Evolutionary conservation across 768 basidiomycete species (phyloP).

Genomic region (Scleroderma citrinum): DNA sequence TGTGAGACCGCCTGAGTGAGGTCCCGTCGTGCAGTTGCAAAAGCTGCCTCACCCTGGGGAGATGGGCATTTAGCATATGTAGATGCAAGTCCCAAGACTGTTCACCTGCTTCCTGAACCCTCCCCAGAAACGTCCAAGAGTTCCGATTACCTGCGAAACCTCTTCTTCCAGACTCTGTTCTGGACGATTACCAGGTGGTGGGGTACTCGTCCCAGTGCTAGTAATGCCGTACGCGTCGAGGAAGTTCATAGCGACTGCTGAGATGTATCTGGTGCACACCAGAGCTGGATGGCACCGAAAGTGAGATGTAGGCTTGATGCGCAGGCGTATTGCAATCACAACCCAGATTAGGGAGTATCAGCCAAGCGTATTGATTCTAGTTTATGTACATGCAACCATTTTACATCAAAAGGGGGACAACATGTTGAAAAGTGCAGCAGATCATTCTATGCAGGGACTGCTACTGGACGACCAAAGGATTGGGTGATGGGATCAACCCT

Average conservation of each 20-base stretch:
- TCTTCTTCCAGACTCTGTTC: constrained; percentile 74
- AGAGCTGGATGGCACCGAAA: no score
- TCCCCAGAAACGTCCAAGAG: constrained; percentile 84
- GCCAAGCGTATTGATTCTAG: no score
- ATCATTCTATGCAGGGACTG: constrained; percentile 24
- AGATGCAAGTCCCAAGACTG: background rate
- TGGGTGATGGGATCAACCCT: constrained; percentile 18
- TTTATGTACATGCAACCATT: background rate
- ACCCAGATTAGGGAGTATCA: background rate
- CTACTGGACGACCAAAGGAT: constrained; percentile 16
- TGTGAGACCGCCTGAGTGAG: constrained; percentile 66
- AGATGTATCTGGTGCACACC: background rate
- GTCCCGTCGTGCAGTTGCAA: constrained; percentile 70
- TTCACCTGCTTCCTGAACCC: constrained; percentile 84
- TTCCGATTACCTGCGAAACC: constrained; percentile 84
- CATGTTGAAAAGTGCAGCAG: no score
- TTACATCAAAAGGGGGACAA: background rate
- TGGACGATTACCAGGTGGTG: constrained; percentile 37
- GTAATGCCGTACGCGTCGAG: constrained; percentile 62
- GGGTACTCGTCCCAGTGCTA: constrained; percentile 38
- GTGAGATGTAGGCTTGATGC: no score
- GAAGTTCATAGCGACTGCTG: constrained; percentile 64
- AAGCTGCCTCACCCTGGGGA: constrained; percentile 58
- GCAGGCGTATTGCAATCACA: no score
- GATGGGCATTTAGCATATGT: constrained; percentile 1